Conservation (phyloP, 768 basidiomycete genomes). For the Tubosaeta sp. region DNA sequence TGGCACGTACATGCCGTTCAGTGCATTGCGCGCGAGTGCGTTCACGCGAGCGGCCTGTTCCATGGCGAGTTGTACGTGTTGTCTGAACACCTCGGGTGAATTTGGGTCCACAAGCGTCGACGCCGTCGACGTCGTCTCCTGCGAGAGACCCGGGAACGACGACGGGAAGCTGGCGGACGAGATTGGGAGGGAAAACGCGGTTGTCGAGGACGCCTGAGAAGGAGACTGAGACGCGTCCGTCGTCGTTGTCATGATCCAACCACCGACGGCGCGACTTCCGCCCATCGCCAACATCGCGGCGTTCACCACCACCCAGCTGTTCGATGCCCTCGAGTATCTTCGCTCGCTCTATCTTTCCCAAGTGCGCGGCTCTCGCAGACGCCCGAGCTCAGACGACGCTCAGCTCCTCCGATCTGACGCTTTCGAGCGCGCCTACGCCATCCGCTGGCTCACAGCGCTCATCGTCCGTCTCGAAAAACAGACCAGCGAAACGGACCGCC, state of each 20-base stretch:
- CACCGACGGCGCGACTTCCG: conserved; percentile 55
- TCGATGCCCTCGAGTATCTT: conserved; percentile 47
- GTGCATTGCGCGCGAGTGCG: conserved; percentile 42
- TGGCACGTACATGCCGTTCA: conserved; percentile 49
- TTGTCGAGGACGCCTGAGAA: conserved; percentile 14
- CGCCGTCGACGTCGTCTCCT: conserved; percentile 16
- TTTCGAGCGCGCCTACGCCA: conserved; percentile 66
- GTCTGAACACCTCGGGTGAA: conserved; percentile 59
- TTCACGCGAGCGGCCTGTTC: conserved; percentile 49
- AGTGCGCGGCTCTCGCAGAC: conserved; percentile 55
- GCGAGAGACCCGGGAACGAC: conserved; percentile 23
- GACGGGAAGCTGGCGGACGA: conserved; percentile 1
- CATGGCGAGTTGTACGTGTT: conserved; percentile 46
- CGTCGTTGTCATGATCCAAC: conserved; percentile 12
- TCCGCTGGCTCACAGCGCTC: conserved; percentile 72
- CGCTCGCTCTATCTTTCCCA: conserved; percentile 54
- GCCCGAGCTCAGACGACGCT: conserved; percentile 4
- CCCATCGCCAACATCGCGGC: conserved; percentile 43
- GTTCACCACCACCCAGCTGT: conserved; percentile 34
- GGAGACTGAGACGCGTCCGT: conserved; percentile 13
- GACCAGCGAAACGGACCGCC: conserved; percentile 23
- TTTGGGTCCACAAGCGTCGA: conserved; percentile 43
- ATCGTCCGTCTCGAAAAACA: conserved; percentile 37
- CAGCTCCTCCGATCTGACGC: conserved; percentile 45
- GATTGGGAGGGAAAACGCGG: conserved; percentile 18